Base-by-base conservation (phyloP, 805 yeast genomes). In the Metschnikowia vanudenii region DNA sequence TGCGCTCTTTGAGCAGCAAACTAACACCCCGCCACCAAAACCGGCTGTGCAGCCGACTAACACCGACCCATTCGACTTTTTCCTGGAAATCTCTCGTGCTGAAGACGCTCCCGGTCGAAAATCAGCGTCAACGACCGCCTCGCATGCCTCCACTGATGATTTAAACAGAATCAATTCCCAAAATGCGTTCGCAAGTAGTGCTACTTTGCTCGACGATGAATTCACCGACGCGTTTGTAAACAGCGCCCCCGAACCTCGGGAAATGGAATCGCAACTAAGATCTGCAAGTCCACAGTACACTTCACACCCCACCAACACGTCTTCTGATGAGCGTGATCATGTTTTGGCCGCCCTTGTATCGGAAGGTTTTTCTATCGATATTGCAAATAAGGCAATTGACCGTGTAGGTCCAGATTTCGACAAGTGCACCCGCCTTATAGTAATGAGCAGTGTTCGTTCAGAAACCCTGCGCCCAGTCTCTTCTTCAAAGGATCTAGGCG, bases 331-430 rank as follows among this genome's bases (percentile, higher is more conserved):
- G 47, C 61, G 63, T 37, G 86, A 82, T 52, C 67, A 67, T 35
- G 72, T 80, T 1, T 59, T 87, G 14, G 92, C 92, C 0, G 86
- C 81, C 54, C 69, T 88, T 36, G 64, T 86, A 2, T 94, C 88
- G 49, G 88, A 88, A 81, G 96, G 96, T 2, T 88, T 88, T 57
- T 64, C 84, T 1, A 67, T 77, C 1, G 82, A 79, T 1, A 78
- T 73, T 43, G 81, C 94, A 4, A 75, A 72, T 20, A 64, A 67
- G 2, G 95, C 95, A 0, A 69, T 88, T 31, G 73, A 65, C 7
- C 65, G 70, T 38, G 79, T 83, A 0, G 88, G 90, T 0, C 60
- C 74, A 5, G 79, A 85, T 53, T 69, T 87, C 8, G 79, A 83
- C 47, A 74, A 69, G 19, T 90, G 95, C 26, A 84, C 87, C 17